Evolutionary conservation across 1,284 basidiomycete species (phyloP).

Genomic region (Marasmius sp.): DNA sequence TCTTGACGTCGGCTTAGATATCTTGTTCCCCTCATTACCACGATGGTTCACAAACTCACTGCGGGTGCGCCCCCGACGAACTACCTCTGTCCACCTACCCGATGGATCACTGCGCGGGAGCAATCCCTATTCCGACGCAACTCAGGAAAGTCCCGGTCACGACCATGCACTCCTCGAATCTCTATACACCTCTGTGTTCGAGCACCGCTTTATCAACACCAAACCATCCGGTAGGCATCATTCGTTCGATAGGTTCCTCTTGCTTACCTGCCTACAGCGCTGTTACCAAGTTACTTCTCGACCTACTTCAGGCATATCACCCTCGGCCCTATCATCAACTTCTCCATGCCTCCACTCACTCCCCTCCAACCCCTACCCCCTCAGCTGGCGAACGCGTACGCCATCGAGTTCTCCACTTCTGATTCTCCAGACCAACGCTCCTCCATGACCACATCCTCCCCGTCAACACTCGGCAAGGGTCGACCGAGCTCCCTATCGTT

Average conservation of each 20-base stretch:
- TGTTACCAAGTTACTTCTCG: constrained; percentile 69
- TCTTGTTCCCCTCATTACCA: constrained; percentile 62
- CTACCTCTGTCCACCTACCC: constrained; percentile 48
- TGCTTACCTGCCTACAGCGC: constrained; percentile 37
- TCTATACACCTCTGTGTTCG: constrained; percentile 61
- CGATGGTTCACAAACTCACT: constrained; percentile 67
- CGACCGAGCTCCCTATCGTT: constrained; percentile 49
- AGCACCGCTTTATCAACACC: constrained; percentile 65
- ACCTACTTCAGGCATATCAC: constrained; percentile 69
- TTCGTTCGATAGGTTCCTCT: not conserved
- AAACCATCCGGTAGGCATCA: constrained; percentile 52
- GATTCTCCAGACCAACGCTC: constrained; percentile 5
- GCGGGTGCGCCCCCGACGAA: constrained; percentile 43
- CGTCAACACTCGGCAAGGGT: not conserved
- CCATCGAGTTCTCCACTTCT: constrained; percentile 30
- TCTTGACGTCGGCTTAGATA: constrained; percentile 37
- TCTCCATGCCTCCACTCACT: constrained; percentile 70
- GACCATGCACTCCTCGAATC: constrained; percentile 66
- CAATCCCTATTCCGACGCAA: constrained; percentile 29
- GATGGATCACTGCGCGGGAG: constrained; percentile 37
- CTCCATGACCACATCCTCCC: not conserved
- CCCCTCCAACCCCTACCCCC: constrained; percentile 60
- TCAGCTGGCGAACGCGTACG: constrained; percentile 40
- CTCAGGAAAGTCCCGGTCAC: constrained; percentile 37
- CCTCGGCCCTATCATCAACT: constrained; percentile 58